Evolutionary conservation across 2,329 filamentous ascomycete species (phyloP), one percentile per base, ranked within the genome.

Genomic region (Diaporthe ampelina): DNA sequence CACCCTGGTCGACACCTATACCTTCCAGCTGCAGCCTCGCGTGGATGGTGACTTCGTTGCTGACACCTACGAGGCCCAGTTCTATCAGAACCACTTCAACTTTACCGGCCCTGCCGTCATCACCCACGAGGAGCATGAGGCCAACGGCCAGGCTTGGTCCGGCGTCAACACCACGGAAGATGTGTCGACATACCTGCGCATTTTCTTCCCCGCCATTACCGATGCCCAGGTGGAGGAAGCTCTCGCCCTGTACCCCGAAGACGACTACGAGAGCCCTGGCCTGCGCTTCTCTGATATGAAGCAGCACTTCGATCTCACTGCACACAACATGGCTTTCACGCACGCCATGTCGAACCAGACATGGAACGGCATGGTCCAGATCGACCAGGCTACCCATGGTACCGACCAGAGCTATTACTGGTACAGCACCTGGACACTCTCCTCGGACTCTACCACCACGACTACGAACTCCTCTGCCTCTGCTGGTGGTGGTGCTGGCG

Each of bases 341-440:
- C 78, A 81, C 15, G 81, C 81, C 32, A 70, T 83, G 32, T 76
- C 80, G 9, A 83, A 83, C 77, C 74, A 83, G 54, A 83, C 81
- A 6, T 84, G 81, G 82, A 84, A 83, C 73, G 81, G 80, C 1
- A 76, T 79, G 77, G 80, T 83, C 29, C 79, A 78, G 17, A 75
- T 84, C 4, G 81, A 76, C 29, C 26, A 74, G 17, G 79, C 82
- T 26, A 82, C 80, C 10, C 82, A 83, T 72, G 81, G 82, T 7
- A 83, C 81, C 7, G 82, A 83, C 76, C 81, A 83, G 74, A 79
- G 76, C 48, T 83, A 83, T 76, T 83, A 83, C 76, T 83, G 81
- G 73, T 81, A 81, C 73, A 76, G 72, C 71, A 81, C 77, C 13
- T 79, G 78, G 61, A 77, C 76, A 10, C 78, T 80, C 13, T 76